These are phyloP conservation scores for Cornus florida DNA, from an alignment of 148 eudicot species.

Conservation along the genomic window DNA sequence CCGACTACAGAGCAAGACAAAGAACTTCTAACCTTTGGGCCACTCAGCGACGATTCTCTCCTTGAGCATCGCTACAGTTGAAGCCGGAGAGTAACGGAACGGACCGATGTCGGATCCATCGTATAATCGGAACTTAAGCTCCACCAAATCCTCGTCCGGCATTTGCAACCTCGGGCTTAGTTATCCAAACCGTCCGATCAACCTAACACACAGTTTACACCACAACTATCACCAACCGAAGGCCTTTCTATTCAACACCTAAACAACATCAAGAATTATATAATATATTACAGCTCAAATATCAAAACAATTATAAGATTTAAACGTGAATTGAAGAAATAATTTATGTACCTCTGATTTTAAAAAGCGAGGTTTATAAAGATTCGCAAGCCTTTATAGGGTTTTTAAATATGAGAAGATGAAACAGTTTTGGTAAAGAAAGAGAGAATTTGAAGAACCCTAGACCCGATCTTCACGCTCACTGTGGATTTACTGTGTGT, in stretches of 20 bases:
- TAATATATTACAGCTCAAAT: neutral
- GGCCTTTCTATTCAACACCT: slow-evolving; percentile 10
- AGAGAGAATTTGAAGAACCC: slow-evolving; percentile 26
- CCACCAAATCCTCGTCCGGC: slow-evolving; percentile 77
- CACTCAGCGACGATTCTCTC: slow-evolving; percentile 72
- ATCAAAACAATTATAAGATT: neutral
- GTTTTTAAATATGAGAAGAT: neutral
- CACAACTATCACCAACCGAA: neutral
- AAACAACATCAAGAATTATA: neutral
- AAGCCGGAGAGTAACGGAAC: slow-evolving; percentile 49
- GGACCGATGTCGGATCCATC: slow-evolving; percentile 91
- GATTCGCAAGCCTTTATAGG: neutral
- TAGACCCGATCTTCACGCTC: slow-evolving; percentile 27
- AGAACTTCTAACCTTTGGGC: slow-evolving; percentile 63
- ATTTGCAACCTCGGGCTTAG: slow-evolving; percentile 31
- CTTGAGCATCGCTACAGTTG: slow-evolving; percentile 69
- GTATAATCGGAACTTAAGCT: slow-evolving; percentile 66
- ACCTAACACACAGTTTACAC: neutral
- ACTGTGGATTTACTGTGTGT: neutral
- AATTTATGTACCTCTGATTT: neutral
- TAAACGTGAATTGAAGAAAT: neutral
- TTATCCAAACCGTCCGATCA: neutral
- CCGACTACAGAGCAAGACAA: neutral
- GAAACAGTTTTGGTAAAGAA: neutral
- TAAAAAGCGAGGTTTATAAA: neutral